Evolutionary conservation across 768 basidiomycete genomes (phyloP), one percentile per base, ranked within the genome.

Genomic region (Calocera cornea): DNA sequence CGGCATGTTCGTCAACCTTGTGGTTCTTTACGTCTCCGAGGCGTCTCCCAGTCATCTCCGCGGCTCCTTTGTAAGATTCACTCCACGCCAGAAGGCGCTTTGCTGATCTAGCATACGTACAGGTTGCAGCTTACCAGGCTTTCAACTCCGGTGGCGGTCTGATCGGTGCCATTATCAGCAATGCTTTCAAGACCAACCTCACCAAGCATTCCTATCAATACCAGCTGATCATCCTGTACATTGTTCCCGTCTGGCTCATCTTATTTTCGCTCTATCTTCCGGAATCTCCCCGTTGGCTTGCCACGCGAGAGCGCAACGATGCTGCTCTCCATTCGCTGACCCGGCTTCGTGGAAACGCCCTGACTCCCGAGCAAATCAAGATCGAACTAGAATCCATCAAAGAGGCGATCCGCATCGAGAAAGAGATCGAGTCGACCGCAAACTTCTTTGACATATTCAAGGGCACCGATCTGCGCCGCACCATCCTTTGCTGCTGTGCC

Each of bases 211-310:
- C 64, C 17, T 68, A 68, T 50, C 68, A 68, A 38, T 27, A 17
- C 19, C 68, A 68, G 65, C 68, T 68, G 2, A 29, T 65, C 64
- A 34, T 68, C 36, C 64, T 68, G 16, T 47, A 47, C 44, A 24
- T 47, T 19, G 64, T 64, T 0, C 49, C 65, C 36, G 70, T 63
- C 0, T 65, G 54, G 1, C 24, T 67, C 47, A 41, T 70, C 27
- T n/a, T 41, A 27, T n/a, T 3, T 19, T n/a, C 29, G 3, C 16
- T 16, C 19, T 54, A 16, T 33, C 36, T 63, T 29, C 70, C 70
- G 11, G 70, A 72, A 47, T 64, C 49, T 7, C 71, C 71, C 0
- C 64, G 71, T 7, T 71, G 66, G 67, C 65, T 72, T 10, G 29
- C 31, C 1, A 33, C 50, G 0, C 24, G 68, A 2, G 71, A 70